Evolutionary conservation across 2,329 filamentous ascomycete species (phyloP).

Genomic region (Hypoxylon sp.): DNA sequence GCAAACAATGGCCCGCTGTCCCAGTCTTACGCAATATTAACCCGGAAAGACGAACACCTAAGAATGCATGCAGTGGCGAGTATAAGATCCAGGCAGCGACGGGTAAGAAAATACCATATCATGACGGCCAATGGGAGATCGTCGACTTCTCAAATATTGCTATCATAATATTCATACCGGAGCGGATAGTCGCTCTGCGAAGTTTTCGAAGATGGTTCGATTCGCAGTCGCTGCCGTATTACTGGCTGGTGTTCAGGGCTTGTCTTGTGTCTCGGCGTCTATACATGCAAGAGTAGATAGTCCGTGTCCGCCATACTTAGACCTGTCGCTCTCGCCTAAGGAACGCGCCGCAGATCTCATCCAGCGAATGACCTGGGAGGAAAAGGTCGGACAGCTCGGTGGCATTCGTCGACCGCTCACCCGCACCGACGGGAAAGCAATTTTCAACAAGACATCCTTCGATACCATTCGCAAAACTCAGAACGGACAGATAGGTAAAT

Average conservation of each 20-base stretch:
- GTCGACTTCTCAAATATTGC: not conserved
- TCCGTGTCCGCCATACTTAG: slow-evolving; percentile 11
- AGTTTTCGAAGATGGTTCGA: slow-evolving; percentile 18
- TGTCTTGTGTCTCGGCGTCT: not conserved
- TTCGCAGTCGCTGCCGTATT: slow-evolving; percentile 1
- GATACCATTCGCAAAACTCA: slow-evolving; percentile 28
- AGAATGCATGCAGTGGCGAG: not conserved
- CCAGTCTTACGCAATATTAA: slow-evolving; percentile 16
- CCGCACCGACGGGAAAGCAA: slow-evolving; percentile 16
- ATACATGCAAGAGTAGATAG: not conserved
- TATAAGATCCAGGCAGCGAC: slow-evolving; percentile 6
- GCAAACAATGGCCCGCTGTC: not conserved
- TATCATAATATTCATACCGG: not conserved
- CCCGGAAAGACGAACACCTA: slow-evolving; percentile 2
- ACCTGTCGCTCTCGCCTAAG: slow-evolving; percentile 18
- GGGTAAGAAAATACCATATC: not conserved
- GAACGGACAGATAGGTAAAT: slow-evolving; percentile 39
- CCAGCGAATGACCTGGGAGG: slow-evolving; percentile 37
- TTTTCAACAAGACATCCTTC: slow-evolving; percentile 36
- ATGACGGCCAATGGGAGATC: not conserved
- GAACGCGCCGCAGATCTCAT: slow-evolving; percentile 39
- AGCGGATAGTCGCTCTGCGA: not conserved
- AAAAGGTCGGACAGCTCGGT: slow-evolving; percentile 43
- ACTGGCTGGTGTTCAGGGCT: not conserved
- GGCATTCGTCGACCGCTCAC: slow-evolving; percentile 31